phyloP scores from a whole-genome alignment of 495 filamentous ascomycete species.

The Rhypophila decipiens region DNA sequence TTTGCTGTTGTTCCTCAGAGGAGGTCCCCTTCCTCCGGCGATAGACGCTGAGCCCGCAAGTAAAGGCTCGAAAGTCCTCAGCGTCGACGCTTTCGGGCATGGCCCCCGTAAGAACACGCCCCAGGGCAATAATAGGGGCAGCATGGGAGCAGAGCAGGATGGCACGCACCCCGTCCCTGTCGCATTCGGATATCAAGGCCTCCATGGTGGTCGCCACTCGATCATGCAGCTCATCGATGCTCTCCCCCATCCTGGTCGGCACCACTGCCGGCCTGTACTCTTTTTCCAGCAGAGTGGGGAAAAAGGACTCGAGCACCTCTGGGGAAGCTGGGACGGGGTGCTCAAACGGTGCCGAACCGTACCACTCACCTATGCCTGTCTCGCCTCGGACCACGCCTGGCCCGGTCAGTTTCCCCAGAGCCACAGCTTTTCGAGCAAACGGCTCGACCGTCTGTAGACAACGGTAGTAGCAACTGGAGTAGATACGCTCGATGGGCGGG shows the following conservation, averaged over 20 bases:
- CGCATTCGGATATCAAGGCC: slow-evolving; percentile 63
- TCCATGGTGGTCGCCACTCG: slow-evolving; percentile 66
- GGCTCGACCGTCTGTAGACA: slow-evolving; percentile 85
- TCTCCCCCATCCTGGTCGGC: slow-evolving; percentile 68
- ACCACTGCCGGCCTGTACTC: slow-evolving; percentile 53
- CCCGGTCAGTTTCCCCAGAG: slow-evolving; percentile 12
- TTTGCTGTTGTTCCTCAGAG: background rate
- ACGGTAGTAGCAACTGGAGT: slow-evolving; percentile 83
- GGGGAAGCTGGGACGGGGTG: slow-evolving; percentile 71
- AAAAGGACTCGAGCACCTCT: slow-evolving; percentile 53
- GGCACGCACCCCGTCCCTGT: slow-evolving; percentile 55
- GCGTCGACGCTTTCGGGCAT: slow-evolving; percentile 62
- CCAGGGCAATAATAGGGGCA: slow-evolving; percentile 77
- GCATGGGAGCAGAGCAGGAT: slow-evolving; percentile 88
- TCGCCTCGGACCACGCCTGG: slow-evolving; percentile 53
- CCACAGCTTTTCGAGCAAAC: slow-evolving; percentile 49
- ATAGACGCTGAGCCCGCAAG: slow-evolving; percentile 66
- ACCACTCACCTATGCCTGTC: slow-evolving; percentile 86
- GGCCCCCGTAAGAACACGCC: slow-evolving; percentile 66
- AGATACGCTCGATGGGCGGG: slow-evolving; percentile 68
- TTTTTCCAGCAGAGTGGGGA: slow-evolving; percentile 51
- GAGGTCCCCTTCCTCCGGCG: slow-evolving; percentile 15
- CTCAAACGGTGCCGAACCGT: slow-evolving; percentile 68
- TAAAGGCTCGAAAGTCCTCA: slow-evolving; percentile 84
- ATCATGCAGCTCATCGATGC: slow-evolving; percentile 69